phyloP scores from a whole-genome alignment of 75 land plant species.

The Sequoia sempervirens region DNA sequence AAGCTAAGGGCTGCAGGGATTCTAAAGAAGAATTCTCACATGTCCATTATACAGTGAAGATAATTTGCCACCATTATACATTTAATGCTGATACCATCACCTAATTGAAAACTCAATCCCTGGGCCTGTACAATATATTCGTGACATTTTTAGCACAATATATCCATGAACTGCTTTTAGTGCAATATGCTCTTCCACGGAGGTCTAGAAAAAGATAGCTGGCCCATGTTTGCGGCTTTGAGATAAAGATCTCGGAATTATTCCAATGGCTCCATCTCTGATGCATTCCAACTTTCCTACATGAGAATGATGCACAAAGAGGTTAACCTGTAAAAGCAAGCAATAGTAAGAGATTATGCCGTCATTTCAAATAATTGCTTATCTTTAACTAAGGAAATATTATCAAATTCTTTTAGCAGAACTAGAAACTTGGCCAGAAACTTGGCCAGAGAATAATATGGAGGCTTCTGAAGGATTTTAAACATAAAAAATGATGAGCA shows the following conservation, averaged over 20 bases:
- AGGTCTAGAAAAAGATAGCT: background rate
- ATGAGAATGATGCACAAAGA: conserved; percentile 85
- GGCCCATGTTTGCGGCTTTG: background rate
- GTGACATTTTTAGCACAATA: background rate
- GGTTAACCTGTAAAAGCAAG: conserved; percentile 64
- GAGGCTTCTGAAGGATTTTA: background rate
- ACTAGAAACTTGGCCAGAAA: background rate
- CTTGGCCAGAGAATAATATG: background rate
- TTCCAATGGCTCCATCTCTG: conserved; percentile 49
- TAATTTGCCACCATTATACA: background rate
- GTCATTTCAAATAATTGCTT: background rate
- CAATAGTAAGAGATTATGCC: background rate
- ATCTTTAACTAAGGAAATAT: background rate
- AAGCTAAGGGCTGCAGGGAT: background rate
- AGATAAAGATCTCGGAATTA: conserved; percentile 14
- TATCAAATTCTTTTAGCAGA: background rate
- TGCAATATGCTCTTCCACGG: background rate
- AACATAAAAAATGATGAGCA: background rate
- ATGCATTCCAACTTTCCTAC: conserved; percentile 74
- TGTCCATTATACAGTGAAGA: background rate
- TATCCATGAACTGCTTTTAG: background rate
- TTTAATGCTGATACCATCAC: background rate
- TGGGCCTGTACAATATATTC: background rate
- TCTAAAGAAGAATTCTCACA: background rate
- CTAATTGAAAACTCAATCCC: background rate